These are phyloP conservation scores for Coniochaeta ligniaria DNA, from an alignment of 2,329 filamentous ascomycete species.

Conservation along the genomic window DNA sequence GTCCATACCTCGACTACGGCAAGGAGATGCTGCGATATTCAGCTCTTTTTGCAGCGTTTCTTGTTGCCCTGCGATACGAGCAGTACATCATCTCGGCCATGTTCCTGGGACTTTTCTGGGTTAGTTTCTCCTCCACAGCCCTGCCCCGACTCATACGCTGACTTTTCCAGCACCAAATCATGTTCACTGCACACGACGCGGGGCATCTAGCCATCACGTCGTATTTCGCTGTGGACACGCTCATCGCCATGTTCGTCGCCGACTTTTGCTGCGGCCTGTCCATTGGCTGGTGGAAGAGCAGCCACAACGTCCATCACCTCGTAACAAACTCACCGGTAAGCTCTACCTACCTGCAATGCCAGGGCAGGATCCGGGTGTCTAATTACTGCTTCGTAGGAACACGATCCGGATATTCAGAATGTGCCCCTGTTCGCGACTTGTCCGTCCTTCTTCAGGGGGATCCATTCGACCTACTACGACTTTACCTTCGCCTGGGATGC, in stretches of 20 bases:
- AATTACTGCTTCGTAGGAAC: slow-evolving; percentile 27
- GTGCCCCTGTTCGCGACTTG: slow-evolving; percentile 63
- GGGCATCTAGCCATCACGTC: slow-evolving; percentile 57
- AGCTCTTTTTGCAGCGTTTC: slow-evolving; percentile 40
- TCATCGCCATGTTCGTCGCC: slow-evolving; percentile 56
- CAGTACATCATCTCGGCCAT: slow-evolving; percentile 53
- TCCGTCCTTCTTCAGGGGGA: slow-evolving; percentile 55
- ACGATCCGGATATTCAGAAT: slow-evolving; percentile 57
- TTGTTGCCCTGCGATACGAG: slow-evolving; percentile 33
- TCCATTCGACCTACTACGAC: slow-evolving; percentile 57
- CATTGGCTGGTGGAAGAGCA: slow-evolving; percentile 64
- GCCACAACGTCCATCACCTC: slow-evolving; percentile 62
- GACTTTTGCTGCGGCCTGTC: slow-evolving; percentile 60
- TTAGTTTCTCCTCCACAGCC: slow-evolving; percentile 17
- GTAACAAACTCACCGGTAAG: slow-evolving; percentile 54
- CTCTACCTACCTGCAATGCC: slow-evolving; percentile 2
- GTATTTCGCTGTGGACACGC: slow-evolving; percentile 48
- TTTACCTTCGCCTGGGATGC: slow-evolving; percentile 57
- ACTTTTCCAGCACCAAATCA: slow-evolving; percentile 51
- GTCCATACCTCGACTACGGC: slow-evolving; percentile 49
- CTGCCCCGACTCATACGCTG: background rate
- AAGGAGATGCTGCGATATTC: slow-evolving; percentile 50
- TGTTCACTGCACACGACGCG: slow-evolving; percentile 61
- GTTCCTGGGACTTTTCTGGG: slow-evolving; percentile 57
- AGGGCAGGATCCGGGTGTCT: background rate